Percentiles rank a stretch among this genome's conserved stretches.
Conservation (phyloP, 2,329 filamentous ascomycete species). For the Xylariaceae sp. region DNA sequence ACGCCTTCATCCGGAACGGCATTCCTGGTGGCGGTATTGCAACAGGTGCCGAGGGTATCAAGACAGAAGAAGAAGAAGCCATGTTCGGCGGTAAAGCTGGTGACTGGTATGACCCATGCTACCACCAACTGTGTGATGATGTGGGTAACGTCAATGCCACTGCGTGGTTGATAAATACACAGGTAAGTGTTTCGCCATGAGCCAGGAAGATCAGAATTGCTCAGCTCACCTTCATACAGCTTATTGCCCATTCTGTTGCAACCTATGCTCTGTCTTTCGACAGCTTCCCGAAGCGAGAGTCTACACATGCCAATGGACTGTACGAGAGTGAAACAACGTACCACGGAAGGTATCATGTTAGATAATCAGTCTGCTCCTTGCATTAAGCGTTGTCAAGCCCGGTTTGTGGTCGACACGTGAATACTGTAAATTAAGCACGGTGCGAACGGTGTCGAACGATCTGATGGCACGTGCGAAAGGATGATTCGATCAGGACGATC, state of each 20-base stretch:
- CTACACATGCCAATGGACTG: conserved; percentile 19
- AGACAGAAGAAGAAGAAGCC: conserved; percentile 48
- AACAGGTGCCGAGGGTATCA: conserved; percentile 59
- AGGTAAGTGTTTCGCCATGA: conserved; percentile 36
- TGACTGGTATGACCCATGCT: conserved; percentile 53
- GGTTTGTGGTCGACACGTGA: too few relatives aligned
- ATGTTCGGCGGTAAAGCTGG: conserved; percentile 55
- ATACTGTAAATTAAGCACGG: too few relatives aligned
- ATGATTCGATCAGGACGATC: too few relatives aligned
- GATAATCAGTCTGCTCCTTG: conserved; percentile 30
- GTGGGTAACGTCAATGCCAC: conserved; percentile 54
- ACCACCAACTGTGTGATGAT: conserved; percentile 60
- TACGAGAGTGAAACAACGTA: conserved; percentile 43
- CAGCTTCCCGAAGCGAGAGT: conserved; percentile 56
- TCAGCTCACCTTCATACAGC: conserved; percentile 30
- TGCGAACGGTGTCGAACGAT: too few relatives aligned
- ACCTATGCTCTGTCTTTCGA: conserved; percentile 64
- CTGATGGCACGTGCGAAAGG: too few relatives aligned
- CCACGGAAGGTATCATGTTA: conserved; percentile 44
- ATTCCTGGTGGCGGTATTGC: conserved; percentile 62
- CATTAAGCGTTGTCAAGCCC: too few relatives aligned
- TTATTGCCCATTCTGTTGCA: conserved; percentile 70
- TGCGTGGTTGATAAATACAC: conserved; percentile 59
- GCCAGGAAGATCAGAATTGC: neutral
- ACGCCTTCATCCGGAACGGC: conserved; percentile 36